Percentiles rank a stretch among this genome's conserved stretches.
phyloP scores from a whole-genome alignment of 2,329 filamentous ascomycete species.

The Tolypocladium tundrense region DNA sequence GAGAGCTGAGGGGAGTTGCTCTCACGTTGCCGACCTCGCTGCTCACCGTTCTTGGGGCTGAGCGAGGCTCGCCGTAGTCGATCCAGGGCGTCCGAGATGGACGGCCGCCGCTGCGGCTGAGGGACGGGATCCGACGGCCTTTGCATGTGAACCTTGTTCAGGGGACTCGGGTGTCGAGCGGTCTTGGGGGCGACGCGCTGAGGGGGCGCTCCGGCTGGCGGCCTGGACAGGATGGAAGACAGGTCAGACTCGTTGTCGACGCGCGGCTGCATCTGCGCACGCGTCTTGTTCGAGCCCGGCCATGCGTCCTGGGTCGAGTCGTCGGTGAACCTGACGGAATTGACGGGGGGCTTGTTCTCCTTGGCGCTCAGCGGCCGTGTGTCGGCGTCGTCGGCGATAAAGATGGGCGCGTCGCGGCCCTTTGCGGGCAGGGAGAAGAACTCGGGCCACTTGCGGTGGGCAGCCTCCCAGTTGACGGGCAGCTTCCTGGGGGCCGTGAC shows the following conservation, averaged over 20 bases:
- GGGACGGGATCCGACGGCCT: conserved; percentile 16
- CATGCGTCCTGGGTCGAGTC: conserved; percentile 32
- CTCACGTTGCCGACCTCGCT: conserved; percentile 11
- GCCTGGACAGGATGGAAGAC: conserved; percentile 32
- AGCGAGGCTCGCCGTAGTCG: conserved; percentile 24
- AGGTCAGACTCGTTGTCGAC: conserved; percentile 43
- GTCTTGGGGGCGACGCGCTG: conserved; percentile 15
- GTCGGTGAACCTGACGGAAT: conserved; percentile 24
- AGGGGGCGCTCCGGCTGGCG: conserved; percentile 20
- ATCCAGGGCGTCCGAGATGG: conserved; percentile 23
- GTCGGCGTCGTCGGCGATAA: conserved; percentile 20
- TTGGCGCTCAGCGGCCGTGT: conserved; percentile 28
- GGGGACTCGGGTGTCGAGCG: conserved; percentile 24
- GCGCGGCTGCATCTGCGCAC: conserved; percentile 42
- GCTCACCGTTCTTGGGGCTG: conserved; percentile 16
- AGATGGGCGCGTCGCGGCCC: conserved; percentile 13
- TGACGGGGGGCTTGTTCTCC: conserved; percentile 33
- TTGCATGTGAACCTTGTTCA: conserved; percentile 24
- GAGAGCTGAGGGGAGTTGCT: conserved; percentile 23
- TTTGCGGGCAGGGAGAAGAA: conserved; percentile 32
- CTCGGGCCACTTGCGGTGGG: conserved; percentile 42
- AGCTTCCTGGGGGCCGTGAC: conserved; percentile 28
- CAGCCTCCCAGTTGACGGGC: conserved; percentile 32
- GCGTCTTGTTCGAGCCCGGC: conserved; percentile 28
- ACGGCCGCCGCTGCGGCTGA: conserved; percentile 15